These are phyloP conservation scores for Diplodia sapinea DNA, from an alignment of 2,329 filamentous ascomycete species.

Conservation along the genomic window DNA sequence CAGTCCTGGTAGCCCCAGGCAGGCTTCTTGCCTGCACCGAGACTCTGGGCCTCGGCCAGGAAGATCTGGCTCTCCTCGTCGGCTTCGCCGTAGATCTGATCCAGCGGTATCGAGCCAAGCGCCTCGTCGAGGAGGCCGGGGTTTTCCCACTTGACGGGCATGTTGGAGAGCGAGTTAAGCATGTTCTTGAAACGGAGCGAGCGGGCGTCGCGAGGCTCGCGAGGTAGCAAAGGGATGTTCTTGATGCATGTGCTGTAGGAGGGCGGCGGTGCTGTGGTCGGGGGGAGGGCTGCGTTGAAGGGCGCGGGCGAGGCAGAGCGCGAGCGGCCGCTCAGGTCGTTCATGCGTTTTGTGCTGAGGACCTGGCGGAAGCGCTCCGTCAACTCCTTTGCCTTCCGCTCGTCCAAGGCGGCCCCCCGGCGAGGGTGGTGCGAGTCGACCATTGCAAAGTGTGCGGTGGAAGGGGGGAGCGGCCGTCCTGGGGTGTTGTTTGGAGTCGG, in stretches of 20 bases:
- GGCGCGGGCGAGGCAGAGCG: slow-evolving; percentile 63
- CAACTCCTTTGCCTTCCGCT: slow-evolving; percentile 78
- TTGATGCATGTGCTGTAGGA: slow-evolving; percentile 64
- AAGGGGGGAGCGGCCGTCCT: slow-evolving; percentile 9
- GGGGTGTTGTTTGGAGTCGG: slow-evolving; percentile 9
- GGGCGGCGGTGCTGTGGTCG: slow-evolving; percentile 54
- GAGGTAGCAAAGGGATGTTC: slow-evolving; percentile 73
- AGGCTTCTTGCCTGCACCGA: slow-evolving; percentile 78
- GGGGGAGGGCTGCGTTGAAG: slow-evolving; percentile 40
- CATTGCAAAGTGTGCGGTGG: slow-evolving; percentile 23
- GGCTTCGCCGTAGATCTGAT: slow-evolving; percentile 90
- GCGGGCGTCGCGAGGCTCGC: slow-evolving; percentile 65
- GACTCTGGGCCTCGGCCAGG: slow-evolving; percentile 83
- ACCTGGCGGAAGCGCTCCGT: slow-evolving; percentile 85
- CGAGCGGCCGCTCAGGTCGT: slow-evolving; percentile 71
- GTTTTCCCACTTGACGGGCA: slow-evolving; percentile 94
- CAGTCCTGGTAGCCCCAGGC: slow-evolving; percentile 99
- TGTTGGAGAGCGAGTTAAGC: slow-evolving; percentile 82
- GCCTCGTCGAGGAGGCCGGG: slow-evolving; percentile 93
- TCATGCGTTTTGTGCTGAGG: slow-evolving; percentile 84
- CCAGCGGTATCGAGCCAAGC: slow-evolving; percentile 81
- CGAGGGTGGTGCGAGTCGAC: slow-evolving; percentile 39
- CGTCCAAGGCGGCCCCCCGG: slow-evolving; percentile 45
- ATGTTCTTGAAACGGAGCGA: slow-evolving; percentile 67
- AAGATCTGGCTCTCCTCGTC: slow-evolving; percentile 91